Evolutionary conservation across 805 yeast species (phyloP).

Genomic region (Lipomyces japonicus): DNA sequence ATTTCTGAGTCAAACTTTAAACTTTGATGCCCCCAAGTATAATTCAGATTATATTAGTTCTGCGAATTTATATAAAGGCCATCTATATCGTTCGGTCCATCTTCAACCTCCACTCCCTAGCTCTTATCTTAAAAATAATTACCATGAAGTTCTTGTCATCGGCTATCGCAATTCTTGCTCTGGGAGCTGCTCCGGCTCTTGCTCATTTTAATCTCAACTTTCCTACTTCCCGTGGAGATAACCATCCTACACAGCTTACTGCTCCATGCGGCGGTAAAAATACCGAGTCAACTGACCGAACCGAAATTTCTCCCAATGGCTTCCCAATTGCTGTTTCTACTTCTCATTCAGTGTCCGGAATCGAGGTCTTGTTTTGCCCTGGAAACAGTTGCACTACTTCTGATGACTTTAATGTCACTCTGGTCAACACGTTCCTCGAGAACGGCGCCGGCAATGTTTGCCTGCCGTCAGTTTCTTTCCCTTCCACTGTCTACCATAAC

Average conservation of each 20-base stretch:
- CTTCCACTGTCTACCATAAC: conserved; percentile 15
- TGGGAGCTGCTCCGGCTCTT: conserved; percentile 26
- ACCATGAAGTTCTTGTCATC: conserved; percentile 24
- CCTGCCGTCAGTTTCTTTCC: conserved; percentile 27
- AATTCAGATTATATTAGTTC: too few species aligned
- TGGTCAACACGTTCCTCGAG: conserved; percentile 25
- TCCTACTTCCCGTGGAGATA: conserved; percentile 31
- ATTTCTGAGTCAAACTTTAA: too few species aligned
- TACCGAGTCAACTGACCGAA: conserved; percentile 23
- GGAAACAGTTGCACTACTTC: conserved; percentile 23
- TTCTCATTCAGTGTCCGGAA: conserved; percentile 28
- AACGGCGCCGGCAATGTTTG: conserved; percentile 33
- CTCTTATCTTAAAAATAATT: background rate
- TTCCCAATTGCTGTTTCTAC: conserved; percentile 27
- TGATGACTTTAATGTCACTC: conserved; percentile 28
- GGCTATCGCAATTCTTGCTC: conserved; percentile 14
- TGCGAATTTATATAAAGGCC: background rate
- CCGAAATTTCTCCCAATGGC: conserved; percentile 29
- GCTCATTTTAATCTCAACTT: conserved; percentile 32
- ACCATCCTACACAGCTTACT: conserved; percentile 31
- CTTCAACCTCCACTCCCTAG: background rate
- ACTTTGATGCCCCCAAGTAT: too few species aligned
- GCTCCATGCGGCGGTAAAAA: conserved; percentile 33
- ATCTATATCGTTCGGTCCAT: background rate
- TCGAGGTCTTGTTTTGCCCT: conserved; percentile 29